A percentile compares a stretch with the other conserved stretches of the same genome.
Evolutionary conservation across 805 yeast species (phyloP).

Genomic region (Cyberlindnera americana): DNA sequence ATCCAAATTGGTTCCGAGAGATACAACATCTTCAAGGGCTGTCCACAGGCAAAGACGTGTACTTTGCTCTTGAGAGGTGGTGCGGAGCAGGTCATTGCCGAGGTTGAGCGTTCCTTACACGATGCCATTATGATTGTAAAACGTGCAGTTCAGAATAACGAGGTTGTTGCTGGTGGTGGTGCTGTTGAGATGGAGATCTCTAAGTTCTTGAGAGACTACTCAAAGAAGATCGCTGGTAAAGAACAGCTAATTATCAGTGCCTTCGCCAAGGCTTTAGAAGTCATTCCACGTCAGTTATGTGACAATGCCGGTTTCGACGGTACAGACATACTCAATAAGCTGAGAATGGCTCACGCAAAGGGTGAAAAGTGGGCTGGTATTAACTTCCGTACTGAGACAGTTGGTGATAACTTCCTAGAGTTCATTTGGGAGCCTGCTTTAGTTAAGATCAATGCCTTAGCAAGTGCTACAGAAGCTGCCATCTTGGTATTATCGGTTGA

Average conservation of each 20-base stretch:
- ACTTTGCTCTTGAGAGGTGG: slow-evolving; percentile 95
- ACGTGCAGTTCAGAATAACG: slow-evolving; percentile 82
- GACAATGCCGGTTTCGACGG: slow-evolving; percentile 99
- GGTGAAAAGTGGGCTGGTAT: slow-evolving; percentile 92
- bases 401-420: slow-evolving; percentile 77
- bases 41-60: slow-evolving; percentile 90
- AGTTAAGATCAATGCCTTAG: slow-evolving; percentile 89
- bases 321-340: slow-evolving; percentile 84
- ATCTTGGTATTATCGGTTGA: slow-evolving; percentile 90
- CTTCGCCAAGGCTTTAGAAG: slow-evolving; percentile 90
- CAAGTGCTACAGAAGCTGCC: slow-evolving; percentile 96
- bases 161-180: slow-evolving; percentile 98
- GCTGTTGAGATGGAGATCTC: slow-evolving; percentile 98
- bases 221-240: slow-evolving; percentile 89
- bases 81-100: slow-evolving; percentile 96
- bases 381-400: slow-evolving; percentile 79
- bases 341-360: slow-evolving; percentile 91
- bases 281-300: slow-evolving; percentile 95
- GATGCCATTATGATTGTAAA: slow-evolving; percentile 99
- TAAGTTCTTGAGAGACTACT: slow-evolving; percentile 78
- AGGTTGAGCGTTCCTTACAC: slow-evolving; percentile 94
- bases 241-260: slow-evolving; percentile 92
- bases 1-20: slow-evolving; percentile 95
- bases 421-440: slow-evolving; percentile 98
- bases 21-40: slow-evolving; percentile 88